Evolutionary conservation across 768 basidiomycete genomes (phyloP), one percentile per base, ranked within the genome.

Genomic region (Lyophyllum shimeji): DNA sequence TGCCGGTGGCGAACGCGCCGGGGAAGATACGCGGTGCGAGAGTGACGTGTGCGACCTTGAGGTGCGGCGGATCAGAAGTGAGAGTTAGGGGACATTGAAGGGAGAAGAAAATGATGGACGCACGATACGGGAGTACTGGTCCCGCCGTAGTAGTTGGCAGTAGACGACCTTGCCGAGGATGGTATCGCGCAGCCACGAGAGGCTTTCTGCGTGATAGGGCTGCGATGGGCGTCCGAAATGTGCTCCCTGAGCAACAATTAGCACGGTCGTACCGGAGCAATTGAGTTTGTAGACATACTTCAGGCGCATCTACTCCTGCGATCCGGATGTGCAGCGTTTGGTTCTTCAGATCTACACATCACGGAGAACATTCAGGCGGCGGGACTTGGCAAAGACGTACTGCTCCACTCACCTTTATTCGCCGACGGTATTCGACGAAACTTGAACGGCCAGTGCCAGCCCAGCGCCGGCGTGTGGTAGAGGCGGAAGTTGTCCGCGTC

Each of bases 271-370:
- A 4, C n/a, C 3, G 6, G 25, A 7, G 29, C n/a, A 18, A 15
- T 2, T 5, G 25, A 11, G 2, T 18, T 29, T 27, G 24, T 12
- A 25, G 27, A 48, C 67, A 27, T 61, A 90, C 93, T 78, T 98
- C 95, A 0, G 95, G 95, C 0, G 95, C 95, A 67, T 98, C 95
- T 4, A 94, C 85, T 0, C 93, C 95, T 13, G 91, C 91, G 25
- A 98, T 83, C 13, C 95, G 85, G 25, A 98, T 84, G 64, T 91
- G 88, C 17, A 98, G 76, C 1, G 95, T 97, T 62, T 93, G 74
- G 58, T 87, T 82, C 66, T 83, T 90, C 46, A 95, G 75, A 0
- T 83, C 93, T 93, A 59, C 20, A 46, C n/a, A 37, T 7, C 15
- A 25, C 9, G 34, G 46, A 18, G 17, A 11, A 31, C 29, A n/a